A percentile compares a stretch with the other conserved stretches of the same genome.
Evolutionary conservation across 352 stramenopile species (phyloP).

Genomic region (Phytopythium sindhum): DNA sequence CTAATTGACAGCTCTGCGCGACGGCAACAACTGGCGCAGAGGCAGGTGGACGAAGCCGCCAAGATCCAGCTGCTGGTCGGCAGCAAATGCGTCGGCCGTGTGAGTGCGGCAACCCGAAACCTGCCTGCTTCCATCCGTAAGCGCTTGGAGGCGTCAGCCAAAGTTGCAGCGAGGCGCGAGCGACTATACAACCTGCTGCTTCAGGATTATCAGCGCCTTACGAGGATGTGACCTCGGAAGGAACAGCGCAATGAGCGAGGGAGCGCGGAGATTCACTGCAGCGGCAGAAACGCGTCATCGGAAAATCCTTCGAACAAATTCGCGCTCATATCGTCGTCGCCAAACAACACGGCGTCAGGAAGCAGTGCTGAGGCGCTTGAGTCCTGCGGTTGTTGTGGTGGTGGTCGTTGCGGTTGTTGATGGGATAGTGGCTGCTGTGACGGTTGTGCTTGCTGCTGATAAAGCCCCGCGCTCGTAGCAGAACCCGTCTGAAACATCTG

Average conservation of each 20-base stretch:
- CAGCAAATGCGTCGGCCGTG: slow-evolving; percentile 44
- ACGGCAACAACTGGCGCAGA: slow-evolving; percentile 13
- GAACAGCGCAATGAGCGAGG: not conserved
- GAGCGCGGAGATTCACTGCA: not conserved
- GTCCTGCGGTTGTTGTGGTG: slow-evolving; percentile 15
- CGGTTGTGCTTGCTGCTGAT: slow-evolving; percentile 14
- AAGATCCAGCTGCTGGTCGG: slow-evolving; percentile 74
- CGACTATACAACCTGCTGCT: slow-evolving; percentile 48
- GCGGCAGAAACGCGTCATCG: slow-evolving; percentile 61
- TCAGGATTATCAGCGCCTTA: slow-evolving; percentile 40
- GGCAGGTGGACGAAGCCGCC: slow-evolving; percentile 43
- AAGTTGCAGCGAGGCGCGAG: slow-evolving; percentile 45
- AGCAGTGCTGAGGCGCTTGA: slow-evolving; percentile 17
- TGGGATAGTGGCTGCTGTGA: slow-evolving; percentile 16
- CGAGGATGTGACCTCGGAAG: not conserved
- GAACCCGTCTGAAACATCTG: slow-evolving; percentile 2
- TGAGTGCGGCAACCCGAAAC: slow-evolving; percentile 46
- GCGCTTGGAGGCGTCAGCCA: slow-evolving; percentile 40
- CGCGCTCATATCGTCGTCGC: slow-evolving; percentile 26
- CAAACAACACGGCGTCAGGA: slow-evolving; percentile 33
- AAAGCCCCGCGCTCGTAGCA: not conserved
- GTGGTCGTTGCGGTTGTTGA: slow-evolving; percentile 19
- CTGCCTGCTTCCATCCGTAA: slow-evolving; percentile 46
- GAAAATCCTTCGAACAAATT: slow-evolving; percentile 79
- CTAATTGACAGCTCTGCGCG: slow-evolving; percentile 55